Conservation (phyloP, 441 rosid species). For the Erysimum cheiri region DNA sequence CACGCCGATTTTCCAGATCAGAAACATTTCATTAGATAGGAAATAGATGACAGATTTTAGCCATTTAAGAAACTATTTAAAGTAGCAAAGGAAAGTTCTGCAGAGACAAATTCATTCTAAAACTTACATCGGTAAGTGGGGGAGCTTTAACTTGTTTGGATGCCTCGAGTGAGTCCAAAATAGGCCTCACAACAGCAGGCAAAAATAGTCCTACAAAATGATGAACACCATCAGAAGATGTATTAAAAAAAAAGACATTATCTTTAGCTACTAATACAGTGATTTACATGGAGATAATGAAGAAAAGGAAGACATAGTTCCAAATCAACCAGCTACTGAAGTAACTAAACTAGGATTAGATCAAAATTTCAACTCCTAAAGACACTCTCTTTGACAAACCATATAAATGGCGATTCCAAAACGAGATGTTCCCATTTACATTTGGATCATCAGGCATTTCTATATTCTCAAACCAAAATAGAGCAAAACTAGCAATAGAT, state of each 20-base stretch:
- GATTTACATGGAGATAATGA: neutral
- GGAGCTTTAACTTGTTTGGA: conserved; percentile 81
- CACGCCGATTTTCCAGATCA: neutral
- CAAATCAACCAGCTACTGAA: neutral
- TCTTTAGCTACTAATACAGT: neutral
- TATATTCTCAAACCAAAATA: neutral
- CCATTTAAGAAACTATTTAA: no score
- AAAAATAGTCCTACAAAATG: conserved; percentile 73
- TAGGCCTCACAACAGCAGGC: conserved; percentile 97
- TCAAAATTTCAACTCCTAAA: neutral
- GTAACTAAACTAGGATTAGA: neutral
- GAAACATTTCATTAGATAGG: neutral
- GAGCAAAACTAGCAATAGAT: neutral
- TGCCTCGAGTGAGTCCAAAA: conserved; percentile 85
- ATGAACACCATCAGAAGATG: neutral
- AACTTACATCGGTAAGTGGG: conserved; percentile 75
- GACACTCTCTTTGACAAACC: neutral
- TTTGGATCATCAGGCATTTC: conserved; percentile 27
- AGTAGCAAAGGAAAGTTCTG: neutral
- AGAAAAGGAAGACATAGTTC: neutral
- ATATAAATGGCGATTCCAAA: neutral
- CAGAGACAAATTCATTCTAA: neutral
- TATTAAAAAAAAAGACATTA: neutral
- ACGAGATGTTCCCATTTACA: neutral
- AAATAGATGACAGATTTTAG: neutral